Evolutionary conservation across 352 stramenopile species (phyloP), one percentile per base, ranked within the genome.

Genomic region (Phytophthora tubulina): DNA sequence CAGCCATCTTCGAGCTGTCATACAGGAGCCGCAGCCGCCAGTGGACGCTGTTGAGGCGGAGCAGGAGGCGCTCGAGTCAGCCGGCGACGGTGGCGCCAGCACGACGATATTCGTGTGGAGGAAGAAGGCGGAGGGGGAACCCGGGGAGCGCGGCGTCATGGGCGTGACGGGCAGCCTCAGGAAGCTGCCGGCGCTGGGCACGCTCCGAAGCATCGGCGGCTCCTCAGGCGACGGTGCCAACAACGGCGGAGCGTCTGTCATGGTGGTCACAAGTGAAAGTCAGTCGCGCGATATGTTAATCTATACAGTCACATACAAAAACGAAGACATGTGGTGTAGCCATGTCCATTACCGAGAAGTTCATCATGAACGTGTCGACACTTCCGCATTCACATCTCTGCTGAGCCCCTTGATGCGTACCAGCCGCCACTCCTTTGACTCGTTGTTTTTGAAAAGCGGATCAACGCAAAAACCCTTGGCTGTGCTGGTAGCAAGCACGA

Each of bases 41-140:
- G 41, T 31, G 10, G 66, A 56, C 13, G 60, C 49, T 60, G 49
- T 39, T 8, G 30, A 30, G n/a, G 44, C 27, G 1, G 45, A 55
- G 10, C 21, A 45, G n/a, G 61, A 70, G 30, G 45, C 27, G 52
- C 10, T 67, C 14, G 58, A 61, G 1, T 73, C 70, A 11, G 39
- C 70, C 13, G 58, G 57, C 13, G 74, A 72, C 10, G 70, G 63
- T 14, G 73, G 61, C 30, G 61, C 45, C 10, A 76, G 27, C 6
- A 71, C 63, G 39, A 71, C 63, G 46, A 68, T 63, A 21, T 73
- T 79, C 6, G 61, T 76, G 62, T 74, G 64, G 17, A 76, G 70
- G 63, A 80, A 83, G 42, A 79, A 80, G 49, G 61, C 31, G 49
- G 61, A 66, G 27, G 76, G 66, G 8, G 75, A 78, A 39, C 63